A percentile compares a stretch with the other conserved stretches of the same genome.
Evolutionary conservation across 768 basidiomycete genomes (phyloP).

Genomic region (Lactarius indigo): DNA sequence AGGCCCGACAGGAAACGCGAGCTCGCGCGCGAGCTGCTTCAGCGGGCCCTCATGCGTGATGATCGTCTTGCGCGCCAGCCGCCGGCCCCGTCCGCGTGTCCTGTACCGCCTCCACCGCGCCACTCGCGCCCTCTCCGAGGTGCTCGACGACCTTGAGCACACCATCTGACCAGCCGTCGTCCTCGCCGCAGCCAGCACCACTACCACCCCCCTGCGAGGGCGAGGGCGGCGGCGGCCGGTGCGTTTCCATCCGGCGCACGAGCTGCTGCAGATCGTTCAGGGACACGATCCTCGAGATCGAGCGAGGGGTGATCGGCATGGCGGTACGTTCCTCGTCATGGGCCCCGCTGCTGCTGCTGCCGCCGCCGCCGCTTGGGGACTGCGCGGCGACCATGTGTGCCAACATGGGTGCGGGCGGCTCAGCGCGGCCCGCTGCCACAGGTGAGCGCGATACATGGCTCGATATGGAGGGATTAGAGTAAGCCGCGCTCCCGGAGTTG

Average conservation of each 20-base stretch:
- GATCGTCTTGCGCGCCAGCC: slow-evolving; percentile 90
- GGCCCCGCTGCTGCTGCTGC: neutral
- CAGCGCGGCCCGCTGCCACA: neutral
- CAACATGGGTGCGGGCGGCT: neutral
- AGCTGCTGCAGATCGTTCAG: slow-evolving; percentile 18
- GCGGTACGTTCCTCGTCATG: slow-evolving; percentile 9
- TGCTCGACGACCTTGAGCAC: slow-evolving; percentile 64
- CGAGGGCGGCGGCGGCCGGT: neutral
- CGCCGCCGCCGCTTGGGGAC: neutral
- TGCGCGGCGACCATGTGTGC: neutral
- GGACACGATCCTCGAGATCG: slow-evolving; percentile 20
- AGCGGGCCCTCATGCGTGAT: slow-evolving; percentile 79
- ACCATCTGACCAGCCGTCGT: slow-evolving; percentile 50
- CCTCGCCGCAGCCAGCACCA: neutral
- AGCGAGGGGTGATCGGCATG: slow-evolving; percentile 18
- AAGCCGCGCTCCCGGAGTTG: slow-evolving; percentile 1
- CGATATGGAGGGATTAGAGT: neutral
- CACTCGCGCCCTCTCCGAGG: slow-evolving; percentile 87
- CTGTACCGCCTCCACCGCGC: slow-evolving; percentile 84
- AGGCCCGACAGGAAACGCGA: slow-evolving; percentile 81
- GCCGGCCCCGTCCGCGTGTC: slow-evolving; percentile 67
- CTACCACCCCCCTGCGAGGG: neutral
- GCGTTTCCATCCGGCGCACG: slow-evolving; percentile 17
- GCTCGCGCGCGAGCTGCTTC: slow-evolving; percentile 83
- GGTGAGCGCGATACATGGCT: neutral